phyloP scores from a whole-genome alignment of 495 filamentous ascomycete species.

The Aspergillus sclerotiicarbonarius region DNA sequence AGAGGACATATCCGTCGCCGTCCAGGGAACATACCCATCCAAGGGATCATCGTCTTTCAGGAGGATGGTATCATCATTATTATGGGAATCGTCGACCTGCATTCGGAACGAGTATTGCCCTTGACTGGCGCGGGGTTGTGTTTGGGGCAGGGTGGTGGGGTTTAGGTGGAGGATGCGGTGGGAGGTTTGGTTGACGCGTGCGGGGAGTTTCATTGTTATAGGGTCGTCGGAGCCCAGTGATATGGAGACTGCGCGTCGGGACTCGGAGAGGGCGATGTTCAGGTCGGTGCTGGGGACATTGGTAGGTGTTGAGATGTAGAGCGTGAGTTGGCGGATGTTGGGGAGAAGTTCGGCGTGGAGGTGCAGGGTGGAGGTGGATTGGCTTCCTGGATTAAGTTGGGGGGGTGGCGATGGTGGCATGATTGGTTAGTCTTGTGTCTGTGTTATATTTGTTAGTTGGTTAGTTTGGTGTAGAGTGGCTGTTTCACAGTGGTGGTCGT shows the following conservation, averaged over 20 bases:
- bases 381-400: background rate
- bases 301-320: conserved; percentile 65
- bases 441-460: background rate
- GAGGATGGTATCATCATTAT: conserved; percentile 24
- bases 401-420: background rate
- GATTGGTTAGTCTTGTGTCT: background rate
- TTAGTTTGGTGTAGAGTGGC: too few species aligned
- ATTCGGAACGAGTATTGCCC: conserved; percentile 64
- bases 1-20: conserved; percentile 58
- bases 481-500: background rate
- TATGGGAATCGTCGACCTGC: conserved; percentile 56
- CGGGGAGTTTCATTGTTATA: conserved; percentile 65
- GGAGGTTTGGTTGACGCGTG: conserved; percentile 45
- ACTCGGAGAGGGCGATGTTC: conserved; percentile 37
- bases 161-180: conserved; percentile 17
- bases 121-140: background rate
- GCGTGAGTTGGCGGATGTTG: conserved; percentile 81
- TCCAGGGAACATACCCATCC: conserved; percentile 65
- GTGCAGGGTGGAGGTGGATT: conserved; percentile 29
- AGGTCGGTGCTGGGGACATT: conserved; percentile 35
- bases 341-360: conserved; percentile 85
- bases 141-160: background rate
- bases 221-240: conserved; percentile 33
- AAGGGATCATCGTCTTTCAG: conserved; percentile 25
- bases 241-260: conserved; percentile 39